A percentile compares a stretch with the other conserved stretches of the same genome.
phyloP scores from a whole-genome alignment of 371 early-diverging fungal genomes.

The Sporodiniella umbellata region DNA sequence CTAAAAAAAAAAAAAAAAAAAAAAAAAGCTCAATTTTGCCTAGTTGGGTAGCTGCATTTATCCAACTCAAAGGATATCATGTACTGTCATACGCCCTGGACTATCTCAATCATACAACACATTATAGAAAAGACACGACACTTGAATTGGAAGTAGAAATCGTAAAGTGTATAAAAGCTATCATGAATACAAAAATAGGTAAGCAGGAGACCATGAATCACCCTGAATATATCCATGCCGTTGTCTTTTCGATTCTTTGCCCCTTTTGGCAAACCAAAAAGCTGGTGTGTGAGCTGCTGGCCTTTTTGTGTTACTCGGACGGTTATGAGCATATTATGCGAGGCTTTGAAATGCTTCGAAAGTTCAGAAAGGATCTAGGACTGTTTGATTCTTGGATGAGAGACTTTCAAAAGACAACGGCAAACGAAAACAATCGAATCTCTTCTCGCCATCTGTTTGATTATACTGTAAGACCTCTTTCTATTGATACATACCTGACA shows the following conservation, averaged over 20 bases:
- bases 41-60: slow-evolving; percentile 54
- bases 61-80: slow-evolving; percentile 67
- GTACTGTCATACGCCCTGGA: slow-evolving; percentile 56
- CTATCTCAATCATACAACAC: slow-evolving; percentile 38
- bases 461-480: slow-evolving; percentile 57
- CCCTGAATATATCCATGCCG: slow-evolving; percentile 57
- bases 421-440: slow-evolving; percentile 35
- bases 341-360: slow-evolving; percentile 43
- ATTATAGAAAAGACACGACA: slow-evolving; percentile 50
- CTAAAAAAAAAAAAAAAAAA: too few relatives aligned
- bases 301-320: slow-evolving; percentile 76
- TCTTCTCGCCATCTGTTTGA: slow-evolving; percentile 76
- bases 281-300: slow-evolving; percentile 72
- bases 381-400: slow-evolving; percentile 77
- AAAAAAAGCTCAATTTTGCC: too few relatives aligned
- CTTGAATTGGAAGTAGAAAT: slow-evolving; percentile 72
- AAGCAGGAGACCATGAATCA: slow-evolving; percentile 66
- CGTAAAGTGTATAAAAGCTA: slow-evolving; percentile 67
- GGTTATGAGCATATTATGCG: slow-evolving; percentile 68
- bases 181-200: slow-evolving; percentile 68
- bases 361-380: slow-evolving; percentile 48
- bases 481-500: not conserved
- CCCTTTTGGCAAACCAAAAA: slow-evolving; percentile 69
- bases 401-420: slow-evolving; percentile 62
- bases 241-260: slow-evolving; percentile 69